A percentile compares a stretch with the other conserved stretches of the same genome.
Evolutionary conservation across 257 asterid species (phyloP).

Genomic region (Knoxia roxburghii): DNA sequence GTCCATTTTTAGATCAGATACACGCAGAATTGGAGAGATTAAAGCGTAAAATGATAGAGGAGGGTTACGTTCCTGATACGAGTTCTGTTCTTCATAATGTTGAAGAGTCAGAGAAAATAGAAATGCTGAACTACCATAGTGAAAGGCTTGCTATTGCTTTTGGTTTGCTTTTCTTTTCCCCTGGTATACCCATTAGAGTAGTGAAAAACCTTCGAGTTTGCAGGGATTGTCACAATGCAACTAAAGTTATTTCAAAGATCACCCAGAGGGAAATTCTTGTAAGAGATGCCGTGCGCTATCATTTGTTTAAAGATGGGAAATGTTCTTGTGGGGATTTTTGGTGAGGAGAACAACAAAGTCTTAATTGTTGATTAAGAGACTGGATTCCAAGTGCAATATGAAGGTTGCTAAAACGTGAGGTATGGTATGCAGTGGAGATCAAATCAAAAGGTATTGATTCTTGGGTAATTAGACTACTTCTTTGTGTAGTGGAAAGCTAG

Average conservation of each 20-base stretch:
- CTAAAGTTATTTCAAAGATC: conserved; percentile 41
- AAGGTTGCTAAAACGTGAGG: not conserved
- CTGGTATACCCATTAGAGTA: conserved; percentile 32
- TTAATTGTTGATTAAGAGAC: not conserved
- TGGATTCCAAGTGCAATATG: not conserved
- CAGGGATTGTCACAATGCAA: conserved; percentile 42
- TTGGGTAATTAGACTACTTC: not conserved
- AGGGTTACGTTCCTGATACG: conserved; percentile 38
- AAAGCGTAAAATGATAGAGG: conserved; percentile 35
- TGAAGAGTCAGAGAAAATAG: conserved; percentile 32
- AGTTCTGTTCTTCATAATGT: conserved; percentile 38
- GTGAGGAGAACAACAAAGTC: conserved; percentile 18
- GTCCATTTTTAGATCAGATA: conserved; percentile 40
- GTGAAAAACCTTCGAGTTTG: conserved; percentile 44
- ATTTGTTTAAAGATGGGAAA: conserved; percentile 38
- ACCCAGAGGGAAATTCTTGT: conserved; percentile 42
- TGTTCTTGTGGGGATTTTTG: conserved; percentile 51
- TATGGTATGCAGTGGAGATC: not conserved
- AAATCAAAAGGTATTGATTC: not conserved
- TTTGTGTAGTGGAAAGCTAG: not conserved
- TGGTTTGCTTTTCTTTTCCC: conserved; percentile 35
- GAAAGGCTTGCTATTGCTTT: conserved; percentile 52
- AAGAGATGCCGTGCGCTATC: conserved; percentile 40
- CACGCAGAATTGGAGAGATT: conserved; percentile 44
- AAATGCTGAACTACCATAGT: conserved; percentile 36